Evolutionary conservation across 2,329 filamentous ascomycete species (phyloP).

Genomic region (Colletotrichum viniferum): DNA sequence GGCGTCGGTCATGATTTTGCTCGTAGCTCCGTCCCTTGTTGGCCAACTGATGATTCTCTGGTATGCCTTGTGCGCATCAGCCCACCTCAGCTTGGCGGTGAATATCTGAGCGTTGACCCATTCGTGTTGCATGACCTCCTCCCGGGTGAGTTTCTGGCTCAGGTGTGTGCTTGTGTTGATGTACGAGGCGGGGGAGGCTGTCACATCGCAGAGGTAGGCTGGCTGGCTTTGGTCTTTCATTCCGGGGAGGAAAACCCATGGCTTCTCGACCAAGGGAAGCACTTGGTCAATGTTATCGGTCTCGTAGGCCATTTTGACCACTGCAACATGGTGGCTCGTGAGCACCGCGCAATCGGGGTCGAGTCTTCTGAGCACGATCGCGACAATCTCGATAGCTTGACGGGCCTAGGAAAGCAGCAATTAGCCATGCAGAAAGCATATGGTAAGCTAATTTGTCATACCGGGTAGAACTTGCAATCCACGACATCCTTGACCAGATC

Average conservation of each 20-base stretch:
- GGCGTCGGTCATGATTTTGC: slow-evolving; percentile 83
- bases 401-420: slow-evolving; percentile 40
- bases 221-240: slow-evolving; percentile 38
- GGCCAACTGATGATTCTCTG: slow-evolving; percentile 72
- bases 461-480: slow-evolving; percentile 44
- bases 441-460: slow-evolving; percentile 29
- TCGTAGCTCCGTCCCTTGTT: slow-evolving; percentile 63
- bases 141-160: slow-evolving; percentile 54
- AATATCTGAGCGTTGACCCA: slow-evolving; percentile 68
- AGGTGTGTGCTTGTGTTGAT: slow-evolving; percentile 65
- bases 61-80: slow-evolving; percentile 64
- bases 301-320: slow-evolving; percentile 64
- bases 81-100: slow-evolving; percentile 65
- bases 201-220: slow-evolving; percentile 49
- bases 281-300: slow-evolving; percentile 57
- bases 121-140: slow-evolving; percentile 70
- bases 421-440: background rate
- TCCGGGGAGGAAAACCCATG: slow-evolving; percentile 69
- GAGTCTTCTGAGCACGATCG: slow-evolving; percentile 64
- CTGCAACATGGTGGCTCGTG: slow-evolving; percentile 64
- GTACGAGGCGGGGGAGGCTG: slow-evolving; percentile 55
- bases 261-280: slow-evolving; percentile 66
- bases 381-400: slow-evolving; percentile 49
- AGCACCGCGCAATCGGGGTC: slow-evolving; percentile 71
- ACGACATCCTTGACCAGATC: slow-evolving; percentile 46